Base-by-base conservation (phyloP, 257 asterid species). In the Capsicum baccatum region DNA sequence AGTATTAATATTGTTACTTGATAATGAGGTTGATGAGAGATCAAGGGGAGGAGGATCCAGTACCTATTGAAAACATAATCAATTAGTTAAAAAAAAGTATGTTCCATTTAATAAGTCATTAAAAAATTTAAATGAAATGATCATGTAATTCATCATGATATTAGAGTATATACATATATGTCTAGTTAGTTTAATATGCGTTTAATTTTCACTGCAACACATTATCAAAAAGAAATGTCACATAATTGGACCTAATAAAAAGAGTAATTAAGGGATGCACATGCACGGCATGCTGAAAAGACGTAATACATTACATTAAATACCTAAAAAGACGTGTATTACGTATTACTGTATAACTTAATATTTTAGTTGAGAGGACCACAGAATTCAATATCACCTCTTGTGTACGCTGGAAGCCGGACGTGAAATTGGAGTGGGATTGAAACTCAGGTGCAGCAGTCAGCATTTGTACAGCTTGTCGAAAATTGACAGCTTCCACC, bases 401-500 rank as follows among this genome's bases (percentile, higher is more conserved):
- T 17, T 59, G 83, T 0, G 85, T 76, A 52, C 85, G 86, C 9
- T 84, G 8, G 1, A 4, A 13, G 80, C 2, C 8, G 10, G 56
- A 71, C 16, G 57, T 57, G 52, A 21, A 8, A 33, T 6, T 54
- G 11, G 35, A 71, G 79, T n/a, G 80, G 35, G 64, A 79, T 17
- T 80, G 87, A 68, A 68, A 80, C 42, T 89, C 90, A 0, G 88
- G 87, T 54, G 91, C 90, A 0, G 92, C 86, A 4, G 98, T 95
- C 4, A 95, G 94, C 90, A 85, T 86, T 82, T 95, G 97, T 4
- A 95, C 98, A 0, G 90, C 94, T 11, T 94, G 91, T 90, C 85
- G 91, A 86, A 95, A 95, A 37, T 91, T 86, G 9, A 57, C n/a
- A 7, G 91, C 89, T 8, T 91, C 90, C 57, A 95, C 97, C 86